These are phyloP conservation scores for Starmerella bombicola DNA, from an alignment of 805 yeast genomes.

Conservation along the genomic window DNA sequence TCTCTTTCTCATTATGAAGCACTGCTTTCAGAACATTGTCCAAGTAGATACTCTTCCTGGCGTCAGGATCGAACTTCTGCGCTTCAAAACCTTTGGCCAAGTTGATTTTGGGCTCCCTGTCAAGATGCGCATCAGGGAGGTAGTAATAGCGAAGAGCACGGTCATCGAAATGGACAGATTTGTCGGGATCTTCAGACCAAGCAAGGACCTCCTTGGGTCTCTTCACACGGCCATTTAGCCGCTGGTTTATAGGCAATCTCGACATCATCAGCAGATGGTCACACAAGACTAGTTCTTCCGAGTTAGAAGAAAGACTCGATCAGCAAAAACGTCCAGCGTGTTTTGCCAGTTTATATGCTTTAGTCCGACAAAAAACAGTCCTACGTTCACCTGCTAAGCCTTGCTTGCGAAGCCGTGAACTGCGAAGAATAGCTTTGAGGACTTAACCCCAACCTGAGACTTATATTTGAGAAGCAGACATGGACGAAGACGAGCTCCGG, in stretches of 20 bases:
- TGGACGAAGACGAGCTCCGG: conserved; percentile 53
- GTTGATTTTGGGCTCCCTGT: conserved; percentile 39
- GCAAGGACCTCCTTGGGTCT: conserved; percentile 76
- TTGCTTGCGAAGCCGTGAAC: no score
- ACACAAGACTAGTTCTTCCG: background rate
- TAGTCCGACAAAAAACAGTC: no score
- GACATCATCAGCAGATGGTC: conserved; percentile 7
- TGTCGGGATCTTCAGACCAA: conserved; percentile 44
- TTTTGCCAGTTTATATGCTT: no score
- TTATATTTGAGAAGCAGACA: background rate
- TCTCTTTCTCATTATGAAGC: conserved; percentile 40
- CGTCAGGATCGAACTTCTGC: conserved; percentile 35
- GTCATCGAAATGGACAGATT: conserved; percentile 35
- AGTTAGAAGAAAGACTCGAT: no score
- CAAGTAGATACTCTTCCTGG: conserved; percentile 36
- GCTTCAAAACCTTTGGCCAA: conserved; percentile 51
- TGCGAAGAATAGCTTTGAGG: background rate
- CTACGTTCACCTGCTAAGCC: no score
- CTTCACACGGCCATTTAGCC: conserved; percentile 45
- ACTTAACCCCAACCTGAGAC: background rate
- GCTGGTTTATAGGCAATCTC: conserved; percentile 21
- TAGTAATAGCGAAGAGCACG: conserved; percentile 59
- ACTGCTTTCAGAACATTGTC: conserved; percentile 47
- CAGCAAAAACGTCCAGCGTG: no score
- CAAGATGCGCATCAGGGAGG: conserved; percentile 57